phyloP scores from a whole-genome alignment of 768 basidiomycete species.

The Russula lepida region DNA sequence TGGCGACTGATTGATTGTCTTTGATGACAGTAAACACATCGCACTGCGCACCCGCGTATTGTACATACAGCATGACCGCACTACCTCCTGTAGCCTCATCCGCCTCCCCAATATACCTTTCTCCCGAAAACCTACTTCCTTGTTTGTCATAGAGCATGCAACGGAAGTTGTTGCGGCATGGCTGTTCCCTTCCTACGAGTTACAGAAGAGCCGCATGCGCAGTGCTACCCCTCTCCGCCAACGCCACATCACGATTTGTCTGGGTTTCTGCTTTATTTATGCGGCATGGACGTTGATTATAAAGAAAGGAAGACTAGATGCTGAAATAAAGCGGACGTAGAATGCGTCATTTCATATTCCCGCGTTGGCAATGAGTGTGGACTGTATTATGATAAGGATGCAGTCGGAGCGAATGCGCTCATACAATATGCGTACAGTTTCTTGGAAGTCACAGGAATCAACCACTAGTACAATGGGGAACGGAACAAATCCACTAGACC shows the following conservation, averaged over 20 bases:
- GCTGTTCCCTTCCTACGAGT: not conserved
- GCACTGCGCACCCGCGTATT: conserved; percentile 16
- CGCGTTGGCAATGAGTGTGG: not conserved
- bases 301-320: conserved; percentile 18
- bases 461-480: not conserved
- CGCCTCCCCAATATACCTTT: conserved; percentile 21
- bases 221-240: not conserved
- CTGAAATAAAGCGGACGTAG: conserved; percentile 18
- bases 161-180: not conserved
- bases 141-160: not conserved
- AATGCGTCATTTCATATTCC: conserved; percentile 10
- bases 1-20: not conserved
- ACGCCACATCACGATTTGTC: conserved; percentile 11
- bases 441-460: not conserved
- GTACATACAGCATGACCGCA: conserved; percentile 22
- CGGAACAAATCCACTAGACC: not conserved
- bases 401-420: conserved; percentile 6
- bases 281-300: conserved; percentile 15
- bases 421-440: not conserved
- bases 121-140: conserved; percentile 4
- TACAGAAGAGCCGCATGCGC: conserved; percentile 3
- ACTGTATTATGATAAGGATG: not conserved
- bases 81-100: conserved; percentile 20
- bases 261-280: conserved; percentile 15
- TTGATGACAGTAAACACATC: conserved; percentile 14